Percentiles rank a stretch among this genome's conserved stretches.
These are phyloP conservation scores for Wallacemonas sp. DNA, from an alignment of 208 protist genomes.

Conservation along the genomic window DNA sequence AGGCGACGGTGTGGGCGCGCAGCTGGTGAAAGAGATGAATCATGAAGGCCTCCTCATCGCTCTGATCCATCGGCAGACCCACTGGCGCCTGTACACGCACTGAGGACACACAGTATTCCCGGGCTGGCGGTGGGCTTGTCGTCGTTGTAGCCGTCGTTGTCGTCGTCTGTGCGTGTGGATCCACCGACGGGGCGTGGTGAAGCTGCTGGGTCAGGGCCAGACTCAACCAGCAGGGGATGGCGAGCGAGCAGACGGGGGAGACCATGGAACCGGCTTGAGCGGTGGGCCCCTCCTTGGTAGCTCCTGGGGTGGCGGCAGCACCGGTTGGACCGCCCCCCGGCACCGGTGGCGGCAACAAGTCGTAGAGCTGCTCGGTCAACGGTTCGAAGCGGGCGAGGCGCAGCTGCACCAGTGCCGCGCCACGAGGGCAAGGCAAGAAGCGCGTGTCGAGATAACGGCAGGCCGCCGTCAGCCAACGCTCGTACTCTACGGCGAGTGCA, in stretches of 20 bases:
- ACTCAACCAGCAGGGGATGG: conserved; percentile 5
- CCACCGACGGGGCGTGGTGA: not conserved
- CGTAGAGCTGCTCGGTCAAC: conserved; percentile 5
- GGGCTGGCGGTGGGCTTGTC: not conserved
- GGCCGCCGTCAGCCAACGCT: conserved; percentile 1
- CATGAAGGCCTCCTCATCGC: conserved; percentile 10
- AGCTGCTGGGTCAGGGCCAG: conserved; percentile 4
- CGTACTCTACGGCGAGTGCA: conserved; percentile 3
- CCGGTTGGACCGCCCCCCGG: not conserved
- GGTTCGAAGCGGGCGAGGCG: conserved; percentile 1
- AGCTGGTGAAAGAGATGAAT: not conserved
- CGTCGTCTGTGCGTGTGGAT: too few relatives aligned
- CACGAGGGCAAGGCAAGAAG: conserved; percentile 6
- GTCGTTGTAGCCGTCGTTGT: not conserved
- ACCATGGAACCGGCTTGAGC: not conserved
- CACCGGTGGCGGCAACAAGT: not conserved
- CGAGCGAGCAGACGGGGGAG: not conserved
- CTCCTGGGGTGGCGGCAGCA: too few relatives aligned
- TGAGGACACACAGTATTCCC: conserved; percentile 5
- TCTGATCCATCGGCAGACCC: conserved; percentile 4
- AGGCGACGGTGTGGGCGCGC: not conserved
- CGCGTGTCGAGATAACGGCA: conserved; percentile 1
- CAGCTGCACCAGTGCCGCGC: conserved; percentile 4
- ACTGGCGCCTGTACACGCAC: not conserved
- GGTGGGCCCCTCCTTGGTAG: not conserved